Evolutionary conservation across 2,329 filamentous ascomycete species (phyloP), one percentile per base, ranked within the genome.

Genomic region (Ceratocystis huliohia): DNA sequence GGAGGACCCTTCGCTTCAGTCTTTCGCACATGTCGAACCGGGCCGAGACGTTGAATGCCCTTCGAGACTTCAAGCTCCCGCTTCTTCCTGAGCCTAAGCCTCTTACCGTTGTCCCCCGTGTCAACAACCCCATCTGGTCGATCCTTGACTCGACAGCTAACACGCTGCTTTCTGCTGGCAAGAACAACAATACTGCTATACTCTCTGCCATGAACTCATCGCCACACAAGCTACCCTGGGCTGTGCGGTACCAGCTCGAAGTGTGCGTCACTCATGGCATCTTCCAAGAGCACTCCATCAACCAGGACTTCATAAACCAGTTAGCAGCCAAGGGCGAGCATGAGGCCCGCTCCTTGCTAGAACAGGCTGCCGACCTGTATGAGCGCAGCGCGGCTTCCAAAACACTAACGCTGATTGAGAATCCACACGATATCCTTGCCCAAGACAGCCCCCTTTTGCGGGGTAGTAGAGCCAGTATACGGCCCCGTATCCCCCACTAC

Each of bases 241-340:
- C 84, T 0, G 83, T 96, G 1, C 83, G 90, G 17, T 99, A 97
- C 72, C 91, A 96, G 73, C 82, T 99, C 0, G 93, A 99, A 74
- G 92, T 91, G 0, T 97, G 93, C 73, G 81, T 97, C n/a, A 96
- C 92, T 0, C 84, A 88, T 33, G 85, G 86, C 0, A 79, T 85
- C 28, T 76, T 99, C 13, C 87, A 87, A 65, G 93, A 96, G 73
- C 84, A 90, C 72, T 88, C 82, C 61, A 81, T 97, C 57, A 81
- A 78, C 0, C 73, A 75, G 1, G 80, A 84, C 2, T 97, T 97
- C 70, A 76, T 96, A 1, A 73, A 79, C 33, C 80, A 76, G 53
- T 79, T 97, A 20, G 78, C 81, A 1, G 72, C 76, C 2, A 67
- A 75, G 22, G 71, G 76, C 61, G 68, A 74, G 0, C 71, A 75